Base-by-base conservation (phyloP, 768 basidiomycete species). In the Flagelloscypha sp. region DNA sequence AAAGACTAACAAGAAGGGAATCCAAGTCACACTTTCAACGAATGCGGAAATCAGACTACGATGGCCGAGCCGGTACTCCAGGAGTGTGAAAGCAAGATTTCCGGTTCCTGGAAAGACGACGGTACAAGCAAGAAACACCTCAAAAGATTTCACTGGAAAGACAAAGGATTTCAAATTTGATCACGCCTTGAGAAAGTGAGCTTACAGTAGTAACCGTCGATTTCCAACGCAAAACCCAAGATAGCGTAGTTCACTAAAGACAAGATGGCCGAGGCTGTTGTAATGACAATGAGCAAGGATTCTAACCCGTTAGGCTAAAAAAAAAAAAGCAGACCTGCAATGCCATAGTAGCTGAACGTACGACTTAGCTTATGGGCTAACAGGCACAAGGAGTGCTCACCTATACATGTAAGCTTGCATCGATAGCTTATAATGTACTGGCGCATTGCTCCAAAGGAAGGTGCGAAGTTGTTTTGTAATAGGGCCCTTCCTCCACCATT, bases 351-450 rank as follows among this genome's bases (percentile, higher is more conserved):
- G 0, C 65, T 67, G 51, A 75, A 75, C n/a, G n/a, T n/a, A n/a
- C n/a, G n/a, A n/a, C n/a, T n/a, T n/a, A n/a, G n/a, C n/a, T n/a
- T n/a, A n/a, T n/a, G n/a, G n/a, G n/a, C n/a, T n/a, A n/a, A n/a
- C n/a, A n/a, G n/a, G n/a, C n/a, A n/a, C n/a, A n/a, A n/a, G n/a
- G n/a, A n/a, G n/a, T n/a, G n/a, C n/a, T n/a, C n/a, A n/a, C n/a
- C n/a, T n/a, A n/a, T n/a, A n/a, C 74, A 74, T 71, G 61, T 79
- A 84, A 1, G 79, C 69, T 67, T 79, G 64, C 82, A 84, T 84
- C 44, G 65, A 74, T 50, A 87, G 62, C 62, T 88, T 87, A 69
- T 88, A 87, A 50, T 88, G 85, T 1, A 85, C 67, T 5, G 84
- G 84, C 1, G 83, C 82, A 24, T 48, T 53, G 0, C 79, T 82